Conservation (phyloP, 1,284 basidiomycete species). For the Phellinidium pouzarii region DNA sequence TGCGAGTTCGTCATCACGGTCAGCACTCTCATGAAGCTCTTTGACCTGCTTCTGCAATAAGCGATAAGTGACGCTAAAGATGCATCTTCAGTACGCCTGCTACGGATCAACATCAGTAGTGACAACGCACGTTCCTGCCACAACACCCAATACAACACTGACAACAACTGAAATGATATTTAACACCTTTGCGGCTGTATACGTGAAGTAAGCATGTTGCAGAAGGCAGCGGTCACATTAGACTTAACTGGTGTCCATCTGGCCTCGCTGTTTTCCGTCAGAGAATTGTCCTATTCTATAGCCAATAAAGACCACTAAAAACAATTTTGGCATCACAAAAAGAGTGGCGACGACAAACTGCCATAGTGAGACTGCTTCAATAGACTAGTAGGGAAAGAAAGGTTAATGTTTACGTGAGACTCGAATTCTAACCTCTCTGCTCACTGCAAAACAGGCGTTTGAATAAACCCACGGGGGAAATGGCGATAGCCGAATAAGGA, state of each 20-base stretch:
- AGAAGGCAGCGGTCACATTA: not conserved
- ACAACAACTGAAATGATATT: constrained; percentile 53
- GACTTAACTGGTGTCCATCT: constrained; percentile 66
- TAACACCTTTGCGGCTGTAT: constrained; percentile 54
- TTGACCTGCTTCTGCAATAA: constrained; percentile 56
- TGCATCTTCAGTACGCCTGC: constrained; percentile 14
- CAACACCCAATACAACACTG: constrained; percentile 48
- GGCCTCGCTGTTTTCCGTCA: constrained; percentile 63
- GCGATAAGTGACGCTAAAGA: constrained; percentile 53
- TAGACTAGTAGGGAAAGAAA: constrained; percentile 41
- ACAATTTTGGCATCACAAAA: constrained; percentile 62
- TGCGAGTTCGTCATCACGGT: constrained; percentile 48
- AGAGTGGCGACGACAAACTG: constrained; percentile 72
- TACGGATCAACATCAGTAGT: constrained; percentile 3
- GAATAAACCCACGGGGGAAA: constrained; percentile 81
- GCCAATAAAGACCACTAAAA: constrained; percentile 72
- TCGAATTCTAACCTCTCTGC: constrained; percentile 25
- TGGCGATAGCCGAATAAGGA: constrained; percentile 75
- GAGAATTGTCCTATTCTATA: constrained; percentile 68
- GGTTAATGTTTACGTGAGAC: not conserved
- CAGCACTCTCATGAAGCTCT: constrained; percentile 41
- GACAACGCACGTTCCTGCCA: constrained; percentile 57
- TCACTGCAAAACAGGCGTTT: constrained; percentile 70
- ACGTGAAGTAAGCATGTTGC: not conserved
- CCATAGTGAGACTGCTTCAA: constrained; percentile 62